Percentiles rank a stretch among this genome's conserved stretches.
Evolutionary conservation across 1,284 basidiomycete genomes (phyloP).

Genomic region (Fomitopsis betulina): DNA sequence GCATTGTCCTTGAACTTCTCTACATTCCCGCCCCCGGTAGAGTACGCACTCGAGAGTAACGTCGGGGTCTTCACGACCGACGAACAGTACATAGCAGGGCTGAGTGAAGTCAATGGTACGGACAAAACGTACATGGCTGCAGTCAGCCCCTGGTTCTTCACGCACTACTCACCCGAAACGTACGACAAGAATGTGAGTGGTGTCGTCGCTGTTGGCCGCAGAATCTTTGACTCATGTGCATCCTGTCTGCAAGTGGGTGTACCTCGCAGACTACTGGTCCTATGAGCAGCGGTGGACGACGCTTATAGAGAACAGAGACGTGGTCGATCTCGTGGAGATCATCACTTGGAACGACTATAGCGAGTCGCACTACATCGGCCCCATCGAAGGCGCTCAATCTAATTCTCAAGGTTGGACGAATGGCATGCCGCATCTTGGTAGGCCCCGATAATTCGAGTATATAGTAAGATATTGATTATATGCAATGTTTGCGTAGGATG

Average conservation of each 20-base stretch:
- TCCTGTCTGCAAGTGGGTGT: slow-evolving; percentile 60
- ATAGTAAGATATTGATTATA: not conserved
- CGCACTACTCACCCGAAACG: slow-evolving; percentile 19
- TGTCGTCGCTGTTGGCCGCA: not conserved
- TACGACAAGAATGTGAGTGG: not conserved
- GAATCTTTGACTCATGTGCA: slow-evolving; percentile 20
- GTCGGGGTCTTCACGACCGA: slow-evolving; percentile 28
- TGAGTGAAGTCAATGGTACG: slow-evolving; percentile 2
- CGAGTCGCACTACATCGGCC: slow-evolving; percentile 53
- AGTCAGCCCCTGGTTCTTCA: slow-evolving; percentile 55
- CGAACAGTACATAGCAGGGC: slow-evolving; percentile 22
- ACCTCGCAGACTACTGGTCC: slow-evolving; percentile 55
- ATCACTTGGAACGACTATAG: slow-evolving; percentile 62
- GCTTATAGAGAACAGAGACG: slow-evolving; percentile 42
- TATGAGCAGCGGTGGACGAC: slow-evolving; percentile 54
- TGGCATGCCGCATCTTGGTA: slow-evolving; percentile 55
- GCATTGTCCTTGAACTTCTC: not conserved
- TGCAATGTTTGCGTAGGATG: slow-evolving; percentile 24
- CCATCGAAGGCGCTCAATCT: slow-evolving; percentile 48
- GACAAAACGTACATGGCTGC: slow-evolving; percentile 29
- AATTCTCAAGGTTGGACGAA: slow-evolving; percentile 58
- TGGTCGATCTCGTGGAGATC: slow-evolving; percentile 48
- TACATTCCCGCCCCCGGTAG: slow-evolving; percentile 7
- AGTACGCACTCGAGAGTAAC: slow-evolving; percentile 28
- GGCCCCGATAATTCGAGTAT: not conserved